Evolutionary conservation across 306 rosid species (phyloP), one percentile per base, ranked within the genome.

Genomic region (Herpetospermum pedunculosum): DNA sequence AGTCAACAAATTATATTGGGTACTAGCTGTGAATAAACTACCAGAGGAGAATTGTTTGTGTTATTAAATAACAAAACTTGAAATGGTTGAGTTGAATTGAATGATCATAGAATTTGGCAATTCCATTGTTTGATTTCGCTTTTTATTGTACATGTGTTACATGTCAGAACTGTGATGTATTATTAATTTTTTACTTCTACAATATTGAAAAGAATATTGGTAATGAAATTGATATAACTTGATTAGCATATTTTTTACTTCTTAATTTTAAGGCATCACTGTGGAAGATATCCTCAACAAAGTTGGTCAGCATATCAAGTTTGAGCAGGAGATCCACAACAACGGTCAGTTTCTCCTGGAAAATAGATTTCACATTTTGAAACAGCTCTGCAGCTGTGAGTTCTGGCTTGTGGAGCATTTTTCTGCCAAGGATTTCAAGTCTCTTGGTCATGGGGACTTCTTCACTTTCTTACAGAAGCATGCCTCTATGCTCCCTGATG

Each of bases 381-480:
- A 79, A 83, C 87, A 86, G 84, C 88, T 93, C 64, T 83, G 78
- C 46, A 75, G 81, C 54, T 93, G 97, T 76, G 94, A 86, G 85
- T 75, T 23, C 73, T 90, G 96, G 97, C 81, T 93, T 63, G 78
- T 83, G 26, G 88, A 89, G 80, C 88, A 89, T 75, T 87, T 86
- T 85, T 76, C 84, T 60, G 88, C 83, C 48, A 74, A 81, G 83
- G 86, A 84, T 74, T 93, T 93, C 32, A 84, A 52, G 75, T 80
- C 87, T 78, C 92, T 93, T 70, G 98, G 98, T 78, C 48, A 80
- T 73, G 97, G 96, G 83, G 94, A 87, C 69, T 88, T 93, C 73
- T 75, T 85, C 67, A 76, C 34, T 18, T 86, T 93, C 72, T 73
- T 93, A 71, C 92, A 89, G 81, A 87, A 86, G 65, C 52, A 85